Evolutionary conservation across 495 filamentous ascomycete genomes (phyloP).

Genomic region (Daldinia vernicosa): DNA sequence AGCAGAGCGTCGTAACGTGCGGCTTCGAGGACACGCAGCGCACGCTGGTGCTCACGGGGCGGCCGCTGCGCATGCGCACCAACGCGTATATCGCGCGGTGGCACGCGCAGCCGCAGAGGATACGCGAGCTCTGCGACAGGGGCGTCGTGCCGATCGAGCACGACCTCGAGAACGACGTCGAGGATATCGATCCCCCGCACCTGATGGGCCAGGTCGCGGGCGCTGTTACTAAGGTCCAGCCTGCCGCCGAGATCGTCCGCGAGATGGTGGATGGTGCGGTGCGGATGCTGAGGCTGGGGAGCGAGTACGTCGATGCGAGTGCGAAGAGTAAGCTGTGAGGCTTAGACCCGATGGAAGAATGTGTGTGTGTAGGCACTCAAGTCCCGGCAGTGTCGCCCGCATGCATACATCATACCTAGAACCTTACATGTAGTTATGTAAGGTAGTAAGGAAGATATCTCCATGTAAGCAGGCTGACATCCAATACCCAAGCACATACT

Average conservation of each 20-base stretch:
- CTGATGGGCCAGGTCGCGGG: conserved; percentile 95
- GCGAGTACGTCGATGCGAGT: conserved; percentile 54
- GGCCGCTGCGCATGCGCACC: conserved; percentile 79
- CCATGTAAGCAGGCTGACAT: neutral
- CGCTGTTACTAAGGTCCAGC: conserved; percentile 74
- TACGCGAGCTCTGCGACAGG: conserved; percentile 72
- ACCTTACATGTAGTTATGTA: neutral
- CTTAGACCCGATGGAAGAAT: neutral
- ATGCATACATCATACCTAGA: neutral
- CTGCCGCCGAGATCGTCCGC: conserved; percentile 80
- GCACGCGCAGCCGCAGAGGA: conserved; percentile 76
- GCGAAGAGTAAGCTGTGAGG: conserved; percentile 55
- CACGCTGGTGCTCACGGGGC: conserved; percentile 80
- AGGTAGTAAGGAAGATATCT: neutral
- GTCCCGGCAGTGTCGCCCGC: no score
- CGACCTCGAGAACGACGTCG: conserved; percentile 77
- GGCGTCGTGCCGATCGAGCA: conserved; percentile 81
- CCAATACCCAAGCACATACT: neutral
- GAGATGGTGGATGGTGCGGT: conserved; percentile 88
- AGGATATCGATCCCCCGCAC: conserved; percentile 82
- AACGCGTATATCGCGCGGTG: conserved; percentile 84
- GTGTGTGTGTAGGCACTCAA: neutral
- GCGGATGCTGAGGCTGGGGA: conserved; percentile 67
- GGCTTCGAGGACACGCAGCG: conserved; percentile 76
- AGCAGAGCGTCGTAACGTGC: conserved; percentile 79